Evolutionary conservation across 2,329 filamentous ascomycete species (phyloP).

Genomic region (Xylariaceae sp.): DNA sequence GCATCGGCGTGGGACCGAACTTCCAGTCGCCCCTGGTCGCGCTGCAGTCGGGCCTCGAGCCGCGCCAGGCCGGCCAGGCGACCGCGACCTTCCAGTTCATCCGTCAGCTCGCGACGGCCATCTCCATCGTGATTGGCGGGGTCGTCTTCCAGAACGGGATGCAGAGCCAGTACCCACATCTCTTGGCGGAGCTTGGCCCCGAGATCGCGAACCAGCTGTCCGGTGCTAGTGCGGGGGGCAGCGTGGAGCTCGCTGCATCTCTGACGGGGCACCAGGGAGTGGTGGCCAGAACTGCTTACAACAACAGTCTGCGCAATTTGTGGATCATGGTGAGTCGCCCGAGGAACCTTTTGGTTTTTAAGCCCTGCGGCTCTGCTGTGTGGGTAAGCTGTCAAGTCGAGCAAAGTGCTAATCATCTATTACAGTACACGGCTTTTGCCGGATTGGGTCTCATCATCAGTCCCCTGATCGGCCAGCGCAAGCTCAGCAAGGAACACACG

Average conservation of each 20-base stretch:
- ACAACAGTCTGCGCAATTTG: conserved; percentile 45
- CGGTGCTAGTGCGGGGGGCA: conserved; percentile 42
- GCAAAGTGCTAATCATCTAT: no score
- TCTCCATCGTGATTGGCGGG: conserved; percentile 66
- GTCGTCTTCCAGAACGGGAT: conserved; percentile 74
- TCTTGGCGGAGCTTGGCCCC: conserved; percentile 43
- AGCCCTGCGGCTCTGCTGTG: no score
- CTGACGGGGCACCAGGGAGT: conserved; percentile 33
- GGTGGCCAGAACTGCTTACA: conserved; percentile 34
- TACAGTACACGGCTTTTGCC: conserved; percentile 32
- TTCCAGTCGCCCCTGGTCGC: conserved; percentile 64
- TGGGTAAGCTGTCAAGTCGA: no score
- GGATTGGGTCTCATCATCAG: conserved; percentile 39
- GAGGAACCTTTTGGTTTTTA: no score
- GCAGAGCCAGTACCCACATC: conserved; percentile 42
- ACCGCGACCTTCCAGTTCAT: conserved; percentile 62
- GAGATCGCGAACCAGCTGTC: conserved; percentile 38
- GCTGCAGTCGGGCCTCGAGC: conserved; percentile 54
- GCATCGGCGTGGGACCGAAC: conserved; percentile 58
- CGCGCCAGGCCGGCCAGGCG: conserved; percentile 58
- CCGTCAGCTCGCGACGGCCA: conserved; percentile 60
- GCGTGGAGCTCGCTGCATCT: conserved; percentile 39
- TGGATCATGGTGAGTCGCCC: conserved; percentile 42
- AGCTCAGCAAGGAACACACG: conserved; percentile 46
- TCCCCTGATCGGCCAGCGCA: conserved; percentile 39